phyloP scores from a whole-genome alignment of 345 rosid species.

The Combretum micranthum region DNA sequence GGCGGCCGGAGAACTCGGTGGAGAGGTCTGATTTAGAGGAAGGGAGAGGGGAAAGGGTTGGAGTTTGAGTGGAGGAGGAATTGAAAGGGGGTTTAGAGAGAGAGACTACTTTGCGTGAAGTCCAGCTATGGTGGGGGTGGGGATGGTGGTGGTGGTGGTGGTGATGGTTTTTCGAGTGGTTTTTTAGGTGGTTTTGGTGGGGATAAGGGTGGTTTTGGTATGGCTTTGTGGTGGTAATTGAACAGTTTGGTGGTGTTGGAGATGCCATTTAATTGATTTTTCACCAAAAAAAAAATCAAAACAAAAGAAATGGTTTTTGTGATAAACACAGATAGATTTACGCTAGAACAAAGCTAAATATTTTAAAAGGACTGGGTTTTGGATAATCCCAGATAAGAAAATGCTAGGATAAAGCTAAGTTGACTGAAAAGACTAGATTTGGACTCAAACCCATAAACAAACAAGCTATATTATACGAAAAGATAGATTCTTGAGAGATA shows the following conservation, averaged over 20 bases:
- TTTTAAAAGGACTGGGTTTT: too few species aligned
- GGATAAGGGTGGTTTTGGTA: slow-evolving; percentile 53
- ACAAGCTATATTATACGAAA: too few species aligned
- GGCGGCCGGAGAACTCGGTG: slow-evolving; percentile 73
- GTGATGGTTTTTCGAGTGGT: slow-evolving; percentile 25
- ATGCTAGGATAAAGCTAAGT: too few species aligned
- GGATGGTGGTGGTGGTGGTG: slow-evolving; percentile 27
- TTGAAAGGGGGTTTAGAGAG: slow-evolving; percentile 33
- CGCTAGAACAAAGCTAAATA: too few species aligned
- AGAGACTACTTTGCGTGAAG: slow-evolving; percentile 31
- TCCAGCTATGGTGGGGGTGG: slow-evolving; percentile 15
- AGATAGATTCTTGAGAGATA: too few species aligned
- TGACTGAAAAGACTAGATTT: too few species aligned
- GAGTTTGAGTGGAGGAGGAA: slow-evolving; percentile 18
- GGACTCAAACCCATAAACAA: too few species aligned
- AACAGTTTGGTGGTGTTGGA: slow-evolving; percentile 86
- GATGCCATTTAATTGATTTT: slow-evolving; percentile 44
- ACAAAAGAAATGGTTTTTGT: neutral
- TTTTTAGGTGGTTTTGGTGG: slow-evolving; percentile 36
- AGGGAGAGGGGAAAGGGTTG: slow-evolving; percentile 33
- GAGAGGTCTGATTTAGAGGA: slow-evolving; percentile 41
- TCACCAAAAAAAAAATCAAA: neutral
- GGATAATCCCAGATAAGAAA: too few species aligned
- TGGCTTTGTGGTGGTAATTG: slow-evolving; percentile 59
- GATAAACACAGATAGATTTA: neutral